These are phyloP conservation scores for Pistacia integerrima DNA, from an alignment of 345 rosid species.

Conservation along the genomic window DNA sequence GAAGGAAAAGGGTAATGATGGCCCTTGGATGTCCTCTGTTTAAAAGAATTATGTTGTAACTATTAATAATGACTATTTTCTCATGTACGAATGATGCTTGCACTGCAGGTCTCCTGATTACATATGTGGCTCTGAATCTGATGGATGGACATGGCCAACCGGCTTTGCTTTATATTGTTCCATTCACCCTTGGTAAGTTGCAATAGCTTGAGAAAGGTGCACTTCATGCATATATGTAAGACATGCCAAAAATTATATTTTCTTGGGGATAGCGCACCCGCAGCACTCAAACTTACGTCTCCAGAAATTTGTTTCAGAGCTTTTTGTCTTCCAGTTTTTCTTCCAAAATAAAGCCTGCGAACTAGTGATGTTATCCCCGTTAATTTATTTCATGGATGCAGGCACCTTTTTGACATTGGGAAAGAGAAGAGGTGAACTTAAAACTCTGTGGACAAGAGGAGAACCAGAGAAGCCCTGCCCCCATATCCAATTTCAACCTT, in stretches of 20 bases:
- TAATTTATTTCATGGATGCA: slow-evolving; percentile 25
- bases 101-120: slow-evolving; percentile 78
- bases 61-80: background rate
- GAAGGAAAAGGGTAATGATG: background rate
- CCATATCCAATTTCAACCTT: slow-evolving; percentile 58
- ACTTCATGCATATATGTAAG: background rate
- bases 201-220: background rate
- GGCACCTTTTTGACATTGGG: slow-evolving; percentile 79
- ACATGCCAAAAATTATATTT: background rate
- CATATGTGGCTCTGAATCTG: slow-evolving; percentile 89
- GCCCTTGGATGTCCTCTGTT: background rate
- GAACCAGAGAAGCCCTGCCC: slow-evolving; percentile 78
- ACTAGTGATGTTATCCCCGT: background rate
- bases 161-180: slow-evolving; percentile 93
- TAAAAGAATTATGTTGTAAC: background rate
- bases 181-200: slow-evolving; percentile 85
- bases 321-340: background rate
- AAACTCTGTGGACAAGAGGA: slow-evolving; percentile 82
- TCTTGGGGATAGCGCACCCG: background rate
- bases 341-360: background rate
- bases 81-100: background rate
- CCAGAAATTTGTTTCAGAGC: too few species aligned
- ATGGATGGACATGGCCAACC: slow-evolving; percentile 99
- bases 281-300: background rate
- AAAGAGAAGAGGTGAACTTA: slow-evolving; percentile 79